Evolutionary conservation across 129 eudicot genomes (phyloP).

Genomic region (Artemisia annua): DNA sequence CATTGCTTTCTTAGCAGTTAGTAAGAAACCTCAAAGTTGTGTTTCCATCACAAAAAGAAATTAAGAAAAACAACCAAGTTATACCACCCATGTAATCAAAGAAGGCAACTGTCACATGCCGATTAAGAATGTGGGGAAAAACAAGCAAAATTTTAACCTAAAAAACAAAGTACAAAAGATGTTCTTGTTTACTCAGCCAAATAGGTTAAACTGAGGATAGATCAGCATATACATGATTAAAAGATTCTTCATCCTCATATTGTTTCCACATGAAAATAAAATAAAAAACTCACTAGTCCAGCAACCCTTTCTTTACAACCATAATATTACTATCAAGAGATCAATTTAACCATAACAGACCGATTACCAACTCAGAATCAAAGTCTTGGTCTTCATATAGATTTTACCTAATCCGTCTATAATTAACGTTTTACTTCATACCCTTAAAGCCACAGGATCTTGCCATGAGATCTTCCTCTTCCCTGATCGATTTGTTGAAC

Average conservation of each 20-base stretch:
- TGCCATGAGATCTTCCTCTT: conserved; percentile 97
- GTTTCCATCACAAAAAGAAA: background rate
- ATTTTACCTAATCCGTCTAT: conserved; percentile 30
- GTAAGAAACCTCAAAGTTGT: background rate
- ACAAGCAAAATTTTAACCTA: background rate
- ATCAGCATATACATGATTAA: conserved; percentile 28
- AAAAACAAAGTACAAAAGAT: background rate
- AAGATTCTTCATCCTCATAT: conserved; percentile 26
- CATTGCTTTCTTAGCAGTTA: conserved; percentile 7
- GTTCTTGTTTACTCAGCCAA: conserved; percentile 23
- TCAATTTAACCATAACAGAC: conserved; percentile 25
- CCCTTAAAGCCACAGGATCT: conserved; percentile 88
- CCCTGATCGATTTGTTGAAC: conserved; percentile 64
- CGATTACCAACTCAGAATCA: conserved; percentile 17
- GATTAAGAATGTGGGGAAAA: background rate
- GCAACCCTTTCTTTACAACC: conserved; percentile 36
- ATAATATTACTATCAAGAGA: conserved; percentile 26
- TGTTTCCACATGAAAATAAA: conserved; percentile 4
- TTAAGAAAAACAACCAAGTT: background rate
- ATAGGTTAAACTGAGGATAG: conserved; percentile 15
- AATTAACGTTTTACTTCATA: conserved; percentile 40
- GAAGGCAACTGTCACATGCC: background rate
- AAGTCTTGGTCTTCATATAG: conserved; percentile 23
- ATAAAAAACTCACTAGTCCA: conserved; percentile 14
- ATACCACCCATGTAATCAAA: background rate